Evolutionary conservation across 2,329 filamentous ascomycete species (phyloP).

Genomic region (Scytalidium sp.): DNA sequence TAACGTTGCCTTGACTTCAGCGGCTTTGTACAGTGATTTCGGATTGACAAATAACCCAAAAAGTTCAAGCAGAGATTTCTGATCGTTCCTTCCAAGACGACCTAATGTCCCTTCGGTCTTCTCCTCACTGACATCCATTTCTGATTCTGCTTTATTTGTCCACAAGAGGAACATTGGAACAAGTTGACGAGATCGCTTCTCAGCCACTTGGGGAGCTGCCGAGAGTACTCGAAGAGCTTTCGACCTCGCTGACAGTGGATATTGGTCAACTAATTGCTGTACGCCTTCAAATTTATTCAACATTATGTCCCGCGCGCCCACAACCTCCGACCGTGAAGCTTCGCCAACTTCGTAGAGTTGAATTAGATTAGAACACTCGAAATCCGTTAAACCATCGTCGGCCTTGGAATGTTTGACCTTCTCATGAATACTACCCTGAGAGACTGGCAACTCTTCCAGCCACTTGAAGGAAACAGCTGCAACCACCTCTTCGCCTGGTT

Average conservation of each 20-base stretch:
- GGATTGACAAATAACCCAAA: constrained; percentile 88
- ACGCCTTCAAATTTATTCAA: constrained; percentile 60
- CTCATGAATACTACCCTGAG: background rate
- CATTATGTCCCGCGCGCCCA: constrained; percentile 56
- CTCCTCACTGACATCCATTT: constrained; percentile 22
- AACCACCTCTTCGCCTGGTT: constrained; percentile 69
- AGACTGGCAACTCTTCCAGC: constrained; percentile 50
- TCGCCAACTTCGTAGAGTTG: constrained; percentile 52
- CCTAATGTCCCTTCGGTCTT: constrained; percentile 30
- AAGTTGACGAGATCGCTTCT: constrained; percentile 79
- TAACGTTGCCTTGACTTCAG: constrained; percentile 73
- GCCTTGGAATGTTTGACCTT: constrained; percentile 42
- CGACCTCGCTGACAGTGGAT: constrained; percentile 58
- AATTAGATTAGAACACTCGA: constrained; percentile 77
- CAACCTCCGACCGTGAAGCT: constrained; percentile 49
- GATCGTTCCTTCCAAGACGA: constrained; percentile 73
- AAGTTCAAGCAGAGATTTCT: constrained; percentile 76
- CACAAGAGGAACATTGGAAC: constrained; percentile 85
- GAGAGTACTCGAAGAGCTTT: constrained; percentile 79
- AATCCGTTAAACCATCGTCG: constrained; percentile 64
- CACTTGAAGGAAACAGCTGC: constrained; percentile 74
- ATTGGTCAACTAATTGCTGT: constrained; percentile 52
- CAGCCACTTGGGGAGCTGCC: constrained; percentile 71
- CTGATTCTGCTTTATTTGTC: constrained; percentile 51
- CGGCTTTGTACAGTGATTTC: constrained; percentile 73